Evolutionary conservation across 1,284 basidiomycete species (phyloP).

Genomic region (Pseudomicrostroma phylloplanum): DNA sequence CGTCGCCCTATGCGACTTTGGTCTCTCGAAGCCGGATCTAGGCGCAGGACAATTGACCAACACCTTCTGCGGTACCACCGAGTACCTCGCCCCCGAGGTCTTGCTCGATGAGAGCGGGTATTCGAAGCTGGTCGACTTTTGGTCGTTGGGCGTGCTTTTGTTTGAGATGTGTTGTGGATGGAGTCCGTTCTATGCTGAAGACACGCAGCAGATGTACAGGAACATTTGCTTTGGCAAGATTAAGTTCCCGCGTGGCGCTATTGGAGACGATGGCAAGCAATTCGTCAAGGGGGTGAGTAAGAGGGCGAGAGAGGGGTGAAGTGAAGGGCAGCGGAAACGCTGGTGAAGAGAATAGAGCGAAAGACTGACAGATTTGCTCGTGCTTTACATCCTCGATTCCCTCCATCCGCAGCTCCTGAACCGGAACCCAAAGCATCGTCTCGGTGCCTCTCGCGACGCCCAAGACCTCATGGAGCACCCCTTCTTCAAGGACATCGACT

Average conservation of each 20-base stretch:
- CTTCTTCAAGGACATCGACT: slow-evolving; percentile 77
- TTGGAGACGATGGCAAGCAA: slow-evolving; percentile 95
- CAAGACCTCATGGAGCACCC: slow-evolving; percentile 92
- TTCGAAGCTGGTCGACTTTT: slow-evolving; percentile 97
- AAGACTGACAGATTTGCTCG: slow-evolving; percentile 10
- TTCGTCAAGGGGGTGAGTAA: slow-evolving; percentile 75
- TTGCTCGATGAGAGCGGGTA: slow-evolving; percentile 98
- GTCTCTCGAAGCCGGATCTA: slow-evolving; percentile 90
- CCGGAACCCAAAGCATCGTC: slow-evolving; percentile 91
- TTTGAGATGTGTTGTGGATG: slow-evolving; percentile 93
- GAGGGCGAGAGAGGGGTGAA: slow-evolving; percentile 18
- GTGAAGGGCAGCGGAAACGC: slow-evolving; percentile 7
- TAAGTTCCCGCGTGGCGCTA: slow-evolving; percentile 92
- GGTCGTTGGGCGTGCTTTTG: slow-evolving; percentile 69
- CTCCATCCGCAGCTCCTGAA: slow-evolving; percentile 63
- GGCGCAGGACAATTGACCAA: slow-evolving; percentile 90
- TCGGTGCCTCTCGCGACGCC: slow-evolving; percentile 83
- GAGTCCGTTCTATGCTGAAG: slow-evolving; percentile 99
- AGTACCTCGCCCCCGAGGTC: slow-evolving; percentile 93
- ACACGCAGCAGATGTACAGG: slow-evolving; percentile 99
- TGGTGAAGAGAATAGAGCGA: background rate
- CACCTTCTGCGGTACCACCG: slow-evolving; percentile 85
- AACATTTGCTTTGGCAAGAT: slow-evolving; percentile 97
- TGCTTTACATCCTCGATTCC: slow-evolving; percentile 39
- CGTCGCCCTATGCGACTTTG: slow-evolving; percentile 93